Percentiles rank a stretch among this genome's conserved stretches.
phyloP scores from a whole-genome alignment of 2,329 filamentous ascomycete genomes.

The Moelleriella libera region DNA sequence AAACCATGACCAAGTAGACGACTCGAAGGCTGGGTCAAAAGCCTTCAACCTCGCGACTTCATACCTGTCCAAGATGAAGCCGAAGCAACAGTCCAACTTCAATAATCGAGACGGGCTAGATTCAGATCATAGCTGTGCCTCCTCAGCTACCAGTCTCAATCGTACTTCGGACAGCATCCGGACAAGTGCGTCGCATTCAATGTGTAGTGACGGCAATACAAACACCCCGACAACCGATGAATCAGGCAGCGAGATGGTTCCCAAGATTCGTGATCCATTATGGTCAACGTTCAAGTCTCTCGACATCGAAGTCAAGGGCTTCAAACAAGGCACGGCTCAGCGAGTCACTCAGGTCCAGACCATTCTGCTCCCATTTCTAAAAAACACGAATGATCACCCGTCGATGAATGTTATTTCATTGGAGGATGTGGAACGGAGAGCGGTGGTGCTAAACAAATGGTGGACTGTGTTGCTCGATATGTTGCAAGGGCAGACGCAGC shows the following conservation, averaged over 20 bases:
- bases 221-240: constrained; percentile 25
- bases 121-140: constrained; percentile 29
- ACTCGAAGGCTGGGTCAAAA: constrained; percentile 18
- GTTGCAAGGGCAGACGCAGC: constrained; percentile 52
- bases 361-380: constrained; percentile 63
- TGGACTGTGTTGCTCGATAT: constrained; percentile 75
- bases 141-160: constrained; percentile 30
- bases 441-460: constrained; percentile 77
- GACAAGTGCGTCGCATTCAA: constrained; percentile 22
- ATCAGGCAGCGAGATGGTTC: constrained; percentile 29
- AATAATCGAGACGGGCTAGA: constrained; percentile 19
- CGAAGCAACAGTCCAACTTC: constrained; percentile 28
- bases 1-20: constrained; percentile 9
- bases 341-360: constrained; percentile 64
- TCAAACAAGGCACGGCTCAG: constrained; percentile 51
- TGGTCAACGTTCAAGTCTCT: constrained; percentile 41
- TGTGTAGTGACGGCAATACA: constrained; percentile 22
- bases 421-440: constrained; percentile 70
- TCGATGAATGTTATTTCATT: constrained; percentile 52
- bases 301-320: constrained; percentile 36
- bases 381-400: constrained; percentile 51
- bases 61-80: constrained; percentile 35
- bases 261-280: constrained; percentile 33
- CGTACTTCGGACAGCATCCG: constrained; percentile 23
- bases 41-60: constrained; percentile 27